Evolutionary conservation across 805 yeast species (phyloP).

Genomic region (Candida tammaniensis): DNA sequence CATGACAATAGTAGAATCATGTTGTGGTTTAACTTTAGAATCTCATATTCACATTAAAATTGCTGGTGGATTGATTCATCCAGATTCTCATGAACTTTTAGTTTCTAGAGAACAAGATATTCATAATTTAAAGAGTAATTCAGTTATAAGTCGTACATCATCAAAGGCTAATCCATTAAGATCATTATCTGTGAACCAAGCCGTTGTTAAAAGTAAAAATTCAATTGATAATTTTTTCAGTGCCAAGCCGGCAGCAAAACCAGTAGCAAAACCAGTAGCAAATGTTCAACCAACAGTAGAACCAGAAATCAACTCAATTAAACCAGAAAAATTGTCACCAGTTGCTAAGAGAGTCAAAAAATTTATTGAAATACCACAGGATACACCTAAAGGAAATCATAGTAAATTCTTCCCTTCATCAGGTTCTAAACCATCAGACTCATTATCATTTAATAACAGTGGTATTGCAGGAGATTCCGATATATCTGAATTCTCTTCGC

Average conservation of each 20-base stretch:
- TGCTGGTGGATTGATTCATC: slow-evolving; percentile 67
- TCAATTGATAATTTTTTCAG: slow-evolving; percentile 12
- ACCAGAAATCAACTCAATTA: not conserved
- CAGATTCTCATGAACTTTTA: slow-evolving; percentile 50
- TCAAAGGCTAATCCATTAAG: not conserved
- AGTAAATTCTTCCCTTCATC: slow-evolving; percentile 8
- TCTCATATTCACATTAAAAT: slow-evolving; percentile 48
- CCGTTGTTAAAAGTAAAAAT: not conserved
- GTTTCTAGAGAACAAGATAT: slow-evolving; percentile 46
- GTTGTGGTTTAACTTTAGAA: slow-evolving; percentile 47
- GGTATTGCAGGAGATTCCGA: slow-evolving; percentile 29
- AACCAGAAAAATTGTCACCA: slow-evolving; percentile 12
- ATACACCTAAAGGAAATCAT: slow-evolving; percentile 7
- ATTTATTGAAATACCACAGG: slow-evolving; percentile 1
- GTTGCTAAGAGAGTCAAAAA: slow-evolving; percentile 12
- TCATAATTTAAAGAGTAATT: slow-evolving; percentile 16
- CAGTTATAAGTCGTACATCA: slow-evolving; percentile 8
- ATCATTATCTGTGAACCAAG: not conserved
- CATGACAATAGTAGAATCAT: slow-evolving; percentile 38
- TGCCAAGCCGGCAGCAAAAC: not conserved
- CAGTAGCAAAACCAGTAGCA: slow-evolving; percentile 1
- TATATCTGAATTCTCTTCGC: slow-evolving; percentile 29
- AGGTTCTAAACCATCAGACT: slow-evolving; percentile 2
- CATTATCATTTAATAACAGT: slow-evolving; percentile 1
- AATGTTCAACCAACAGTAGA: not conserved